Conservation (phyloP, 2,329 filamentous ascomycete species). For the Fusarium buharicum region DNA sequence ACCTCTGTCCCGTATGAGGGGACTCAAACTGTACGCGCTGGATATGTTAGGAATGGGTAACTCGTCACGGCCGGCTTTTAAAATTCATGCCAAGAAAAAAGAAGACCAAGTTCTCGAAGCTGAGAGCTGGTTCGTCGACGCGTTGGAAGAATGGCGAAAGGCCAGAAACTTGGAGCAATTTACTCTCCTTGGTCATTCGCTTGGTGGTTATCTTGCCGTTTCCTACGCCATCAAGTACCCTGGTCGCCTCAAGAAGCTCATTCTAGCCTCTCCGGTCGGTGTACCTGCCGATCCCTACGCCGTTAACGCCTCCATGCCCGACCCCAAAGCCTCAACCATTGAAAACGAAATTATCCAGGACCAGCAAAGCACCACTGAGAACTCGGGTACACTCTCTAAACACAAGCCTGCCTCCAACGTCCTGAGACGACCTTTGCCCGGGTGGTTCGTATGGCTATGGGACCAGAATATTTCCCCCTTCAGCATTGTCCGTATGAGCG, state of each 20-base stretch:
- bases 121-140: slow-evolving; percentile 95
- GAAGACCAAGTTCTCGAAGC: slow-evolving; percentile 86
- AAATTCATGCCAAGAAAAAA: slow-evolving; percentile 82
- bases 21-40: slow-evolving; percentile 92
- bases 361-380: slow-evolving; percentile 62
- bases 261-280: slow-evolving; percentile 92
- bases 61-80: slow-evolving; percentile 84
- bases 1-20: slow-evolving; percentile 77
- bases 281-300: slow-evolving; percentile 95
- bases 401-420: slow-evolving; percentile 45
- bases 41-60: slow-evolving; percentile 96
- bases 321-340: slow-evolving; percentile 77
- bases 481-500: slow-evolving; percentile 85
- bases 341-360: slow-evolving; percentile 83
- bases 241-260: slow-evolving; percentile 92
- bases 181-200: slow-evolving; percentile 89
- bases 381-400: slow-evolving; percentile 52
- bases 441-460: slow-evolving; percentile 94
- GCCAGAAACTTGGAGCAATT: slow-evolving; percentile 91
- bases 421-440: slow-evolving; percentile 71
- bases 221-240: slow-evolving; percentile 98
- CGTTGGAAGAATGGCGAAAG: slow-evolving; percentile 94
- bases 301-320: slow-evolving; percentile 81
- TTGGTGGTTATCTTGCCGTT: slow-evolving; percentile 94
- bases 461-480: slow-evolving; percentile 97